These are phyloP conservation scores for Fusarium citri DNA, from an alignment of 2,329 filamentous ascomycete genomes.

Conservation along the genomic window DNA sequence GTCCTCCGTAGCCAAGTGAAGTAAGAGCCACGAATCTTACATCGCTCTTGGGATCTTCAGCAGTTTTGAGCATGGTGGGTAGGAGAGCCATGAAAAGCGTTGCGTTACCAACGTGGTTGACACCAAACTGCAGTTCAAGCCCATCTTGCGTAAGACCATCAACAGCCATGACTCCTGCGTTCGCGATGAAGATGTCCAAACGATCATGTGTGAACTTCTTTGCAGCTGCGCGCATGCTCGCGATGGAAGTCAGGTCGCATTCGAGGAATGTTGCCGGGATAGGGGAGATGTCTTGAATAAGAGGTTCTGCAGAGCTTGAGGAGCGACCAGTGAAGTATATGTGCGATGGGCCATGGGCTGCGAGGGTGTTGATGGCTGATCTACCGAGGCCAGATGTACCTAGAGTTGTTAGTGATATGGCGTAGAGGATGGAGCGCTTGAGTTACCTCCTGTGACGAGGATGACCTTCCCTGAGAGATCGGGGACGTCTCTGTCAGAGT, in stretches of 20 bases:
- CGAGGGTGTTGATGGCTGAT: constrained; percentile 45
- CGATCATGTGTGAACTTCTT: constrained; percentile 54
- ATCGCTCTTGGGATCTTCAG: constrained; percentile 27
- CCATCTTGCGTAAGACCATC: constrained; percentile 49
- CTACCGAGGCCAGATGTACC: constrained; percentile 53
- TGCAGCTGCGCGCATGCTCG: constrained; percentile 59
- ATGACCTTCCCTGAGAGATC: constrained; percentile 61
- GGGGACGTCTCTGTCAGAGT: constrained; percentile 58
- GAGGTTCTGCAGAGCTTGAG: constrained; percentile 56
- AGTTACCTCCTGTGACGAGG: constrained; percentile 62
- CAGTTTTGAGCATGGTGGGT: constrained; percentile 40
- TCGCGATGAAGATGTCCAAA: constrained; percentile 56
- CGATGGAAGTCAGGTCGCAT: constrained; percentile 63
- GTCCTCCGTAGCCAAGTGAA: constrained; percentile 43
- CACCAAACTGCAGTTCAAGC: constrained; percentile 52
- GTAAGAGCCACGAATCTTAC: constrained; percentile 45
- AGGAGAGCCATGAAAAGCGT: constrained; percentile 52
- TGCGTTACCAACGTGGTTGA: constrained; percentile 51
- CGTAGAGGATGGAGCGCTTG: neutral
- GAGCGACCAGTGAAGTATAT: constrained; percentile 67
- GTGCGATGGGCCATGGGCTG: constrained; percentile 59
- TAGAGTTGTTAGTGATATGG: constrained; percentile 8
- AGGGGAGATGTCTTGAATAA: constrained; percentile 53
- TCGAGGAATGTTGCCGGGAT: constrained; percentile 50
- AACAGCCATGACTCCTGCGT: constrained; percentile 53